Base-by-base conservation (phyloP, 1,139 yeast genomes). In the Debaryomyces coudertii region DNA sequence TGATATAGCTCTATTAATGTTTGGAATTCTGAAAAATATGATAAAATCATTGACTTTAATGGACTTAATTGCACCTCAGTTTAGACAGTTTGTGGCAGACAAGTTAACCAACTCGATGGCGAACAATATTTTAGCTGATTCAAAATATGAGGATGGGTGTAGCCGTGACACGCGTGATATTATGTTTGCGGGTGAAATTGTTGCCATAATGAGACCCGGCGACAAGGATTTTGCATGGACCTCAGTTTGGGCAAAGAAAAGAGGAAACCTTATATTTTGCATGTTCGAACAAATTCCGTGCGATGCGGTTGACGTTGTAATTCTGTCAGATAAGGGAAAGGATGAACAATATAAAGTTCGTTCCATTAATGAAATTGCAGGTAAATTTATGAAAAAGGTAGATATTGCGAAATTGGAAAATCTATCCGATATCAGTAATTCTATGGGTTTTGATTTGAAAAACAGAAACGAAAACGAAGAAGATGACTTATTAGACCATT, bases 251-350 rank as follows among this genome's bases (percentile, higher is more conserved):
- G 95, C 95, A 0, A 90, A 90, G 58, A 75, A 81, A 48, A 83
- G 83, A 54, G 84, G 85, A 2, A 82, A 80, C 44, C 68, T 87
- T 49, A 77, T 90, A 44, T 86, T 90, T 38, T 85, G 95, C 71
- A 90, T 89, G 71, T 84, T 92, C 61, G 96, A 90, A 57, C 95
- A 89, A 60, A 87, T 89, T 28, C 87, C 89, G 1, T 86, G 95
- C 62, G 95, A 87, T 63, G 85, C 87, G 4, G 79, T 87, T 50
- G 89, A 85, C 56, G 66, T 88, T 7, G 69, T 79, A 15, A 67
- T 83, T 28, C 73, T 70, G 62, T 62, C 69, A 30, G 59, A 57
- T n/a, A 55, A 53, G 15, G 63, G 53, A 2, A 42, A 46, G 1
- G 61, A 60, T 45, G 45, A 44, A 25, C 37, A 36, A 4, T 72